Percentiles rank a stretch among this genome's conserved stretches.
Conservation (phyloP, 2,329 filamentous ascomycete species). For the Curvularia sp. region DNA sequence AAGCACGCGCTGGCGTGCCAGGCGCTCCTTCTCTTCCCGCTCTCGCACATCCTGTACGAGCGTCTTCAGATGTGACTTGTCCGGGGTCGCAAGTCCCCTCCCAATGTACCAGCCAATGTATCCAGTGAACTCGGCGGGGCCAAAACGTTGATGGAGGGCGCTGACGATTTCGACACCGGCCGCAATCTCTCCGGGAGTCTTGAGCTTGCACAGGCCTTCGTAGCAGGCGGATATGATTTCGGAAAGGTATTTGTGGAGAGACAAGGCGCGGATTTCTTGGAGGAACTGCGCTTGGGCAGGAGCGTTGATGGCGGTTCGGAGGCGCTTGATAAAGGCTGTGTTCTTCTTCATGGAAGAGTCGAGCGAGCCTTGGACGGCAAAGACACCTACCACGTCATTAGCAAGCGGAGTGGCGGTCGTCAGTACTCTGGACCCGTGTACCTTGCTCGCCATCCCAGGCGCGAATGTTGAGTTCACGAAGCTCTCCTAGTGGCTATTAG, state of each 20-base stretch:
- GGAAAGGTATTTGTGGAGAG: conserved; percentile 94
- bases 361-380: conserved; percentile 77
- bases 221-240: conserved; percentile 97
- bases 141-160: conserved; percentile 94
- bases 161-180: conserved; percentile 92
- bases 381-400: conserved; percentile 68
- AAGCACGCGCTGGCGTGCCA: conserved; percentile 83
- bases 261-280: conserved; percentile 87
- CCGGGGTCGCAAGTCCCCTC: conserved; percentile 87
- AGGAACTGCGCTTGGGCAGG: conserved; percentile 83
- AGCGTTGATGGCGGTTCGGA: conserved; percentile 86
- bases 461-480: conserved; percentile 85
- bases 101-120: conserved; percentile 92
- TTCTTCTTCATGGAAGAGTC: conserved; percentile 98
- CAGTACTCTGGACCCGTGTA: conserved; percentile 52
- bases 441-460: conserved; percentile 91
- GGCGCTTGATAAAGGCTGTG: conserved; percentile 94
- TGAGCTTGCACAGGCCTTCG: conserved; percentile 90
- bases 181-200: conserved; percentile 88
- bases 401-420: conserved; percentile 14
- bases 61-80: conserved; percentile 81
- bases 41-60: conserved; percentile 83
- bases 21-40: conserved; percentile 92
- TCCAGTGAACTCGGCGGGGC: conserved; percentile 86
- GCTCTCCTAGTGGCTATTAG: conserved; percentile 70